These are phyloP conservation scores for Polyplosphaeria fusca DNA, from an alignment of 495 filamentous ascomycete species.

Conservation along the genomic window DNA sequence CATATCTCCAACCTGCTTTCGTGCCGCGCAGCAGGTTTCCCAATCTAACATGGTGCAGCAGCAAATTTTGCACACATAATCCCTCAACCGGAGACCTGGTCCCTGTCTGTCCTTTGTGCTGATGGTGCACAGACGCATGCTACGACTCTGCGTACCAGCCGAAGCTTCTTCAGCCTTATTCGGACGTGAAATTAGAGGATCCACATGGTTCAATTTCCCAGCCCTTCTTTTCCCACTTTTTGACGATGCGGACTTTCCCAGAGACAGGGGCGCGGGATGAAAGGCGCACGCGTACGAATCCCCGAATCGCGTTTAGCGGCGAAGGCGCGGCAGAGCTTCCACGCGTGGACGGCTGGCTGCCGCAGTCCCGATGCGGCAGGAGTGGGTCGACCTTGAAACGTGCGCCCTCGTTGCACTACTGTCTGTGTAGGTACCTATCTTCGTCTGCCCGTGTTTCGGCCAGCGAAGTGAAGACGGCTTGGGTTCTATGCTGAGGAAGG, in stretches of 20 bases:
- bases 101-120: background rate
- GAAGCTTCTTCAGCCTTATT: background rate
- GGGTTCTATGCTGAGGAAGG: too few relatives aligned
- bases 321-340: background rate
- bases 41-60: background rate
- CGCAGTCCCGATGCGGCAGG: background rate
- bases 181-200: background rate
- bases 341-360: background rate
- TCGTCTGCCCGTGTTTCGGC: too few relatives aligned
- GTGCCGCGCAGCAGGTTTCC: background rate
- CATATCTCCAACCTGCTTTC: background rate
- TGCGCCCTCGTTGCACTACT: too few relatives aligned
- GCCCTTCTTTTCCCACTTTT: background rate
- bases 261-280: background rate
- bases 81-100: background rate
- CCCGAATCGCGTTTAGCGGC: too few relatives aligned
- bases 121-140: background rate
- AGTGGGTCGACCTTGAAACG: background rate
- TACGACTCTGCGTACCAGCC: background rate
- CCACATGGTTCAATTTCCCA: background rate
- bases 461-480: too few relatives aligned
- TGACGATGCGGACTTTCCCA: background rate
- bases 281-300: background rate
- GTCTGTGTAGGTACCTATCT: too few relatives aligned
- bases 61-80: background rate